These are phyloP conservation scores for Ophiostoma himal-ulmi DNA, from an alignment of 2,329 filamentous ascomycete species.

Conservation along the genomic window DNA sequence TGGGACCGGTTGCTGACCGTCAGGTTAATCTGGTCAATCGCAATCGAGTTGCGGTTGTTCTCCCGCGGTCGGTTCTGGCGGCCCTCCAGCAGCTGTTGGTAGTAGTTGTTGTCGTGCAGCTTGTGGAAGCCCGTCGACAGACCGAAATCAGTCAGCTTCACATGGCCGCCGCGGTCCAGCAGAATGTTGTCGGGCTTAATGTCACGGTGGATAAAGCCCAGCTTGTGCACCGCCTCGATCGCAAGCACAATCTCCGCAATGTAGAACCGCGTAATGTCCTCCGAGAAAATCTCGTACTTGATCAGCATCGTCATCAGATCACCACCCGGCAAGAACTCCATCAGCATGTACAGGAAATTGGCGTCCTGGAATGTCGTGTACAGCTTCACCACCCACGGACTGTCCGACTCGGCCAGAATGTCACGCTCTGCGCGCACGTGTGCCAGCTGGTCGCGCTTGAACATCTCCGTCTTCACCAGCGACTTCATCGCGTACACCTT, in stretches of 20 bases:
- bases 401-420: conserved; percentile 97
- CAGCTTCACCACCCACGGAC: conserved; percentile 97
- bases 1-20: conserved; percentile 96
- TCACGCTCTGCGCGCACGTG: conserved; percentile 97
- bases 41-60: conserved; percentile 80
- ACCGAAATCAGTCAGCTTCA: conserved; percentile 97
- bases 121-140: conserved; percentile 97
- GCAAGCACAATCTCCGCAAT: conserved; percentile 97
- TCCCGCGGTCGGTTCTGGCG: conserved; percentile 62
- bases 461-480: conserved; percentile 98
- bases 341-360: conserved; percentile 96
- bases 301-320: conserved; percentile 99
- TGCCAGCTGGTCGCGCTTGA: conserved; percentile 96
- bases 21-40: conserved; percentile 94
- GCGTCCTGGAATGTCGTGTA: conserved; percentile 96
- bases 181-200: conserved; percentile 99
- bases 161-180: conserved; percentile 88
- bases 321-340: conserved; percentile 97
- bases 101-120: conserved; percentile 95
- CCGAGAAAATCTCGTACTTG: conserved; percentile 99
- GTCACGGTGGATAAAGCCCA: conserved; percentile 97
- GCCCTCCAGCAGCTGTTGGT: conserved; percentile 81
- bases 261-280: conserved; percentile 98
- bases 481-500: conserved; percentile 99
- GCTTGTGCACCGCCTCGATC: conserved; percentile 97